Base-by-base conservation (phyloP, 1,284 basidiomycete species). In the Golubevia sp. region DNA sequence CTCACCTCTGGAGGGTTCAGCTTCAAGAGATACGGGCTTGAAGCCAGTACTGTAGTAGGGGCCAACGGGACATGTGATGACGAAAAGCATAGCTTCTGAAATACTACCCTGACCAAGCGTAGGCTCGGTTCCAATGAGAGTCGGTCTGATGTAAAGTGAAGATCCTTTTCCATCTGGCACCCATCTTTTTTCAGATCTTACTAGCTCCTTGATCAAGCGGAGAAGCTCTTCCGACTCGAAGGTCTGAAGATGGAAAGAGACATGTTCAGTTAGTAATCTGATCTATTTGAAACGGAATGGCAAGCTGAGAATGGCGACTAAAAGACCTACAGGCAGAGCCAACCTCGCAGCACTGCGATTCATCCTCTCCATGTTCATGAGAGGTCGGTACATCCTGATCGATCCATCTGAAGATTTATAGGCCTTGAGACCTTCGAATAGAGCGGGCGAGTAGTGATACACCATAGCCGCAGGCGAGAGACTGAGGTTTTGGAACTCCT, bases 301-400 rank as follows among this genome's bases (percentile, higher is more conserved):
- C n/a, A n/a, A n/a, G n/a, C n/a, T n/a, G n/a, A n/a, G n/a, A n/a
- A n/a, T n/a, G n/a, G n/a, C n/a, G n/a, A n/a, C n/a, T n/a, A n/a
- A n/a, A n/a, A n/a, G n/a, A n/a, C 30, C 11, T 11, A 34, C 30
- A 38, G 71, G 71, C 25, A 73, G 55, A 26, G 67, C 70, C 23
- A 68, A 67, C 20, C 70, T 65, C 23, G 65, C 67, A 25, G 71
- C 71, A n/a, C 65, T 68, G 2, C 70, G 58, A 60, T 73, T 73
- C 71, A 73, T 71, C 34, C 71, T 64, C 53, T 71, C 66, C 71
- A 73, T 73, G 62, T 73, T 73, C 67, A 69, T 73, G 59, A 71
- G 67, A 3, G 71, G 67, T 5, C 71, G 55, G 58, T 71, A 73
- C 48, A 73, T 63, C 5, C 71, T 64, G 58, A 73, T 72, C 64